phyloP scores from a whole-genome alignment of 148 eudicot genomes.

The Rhododendron henanense region DNA sequence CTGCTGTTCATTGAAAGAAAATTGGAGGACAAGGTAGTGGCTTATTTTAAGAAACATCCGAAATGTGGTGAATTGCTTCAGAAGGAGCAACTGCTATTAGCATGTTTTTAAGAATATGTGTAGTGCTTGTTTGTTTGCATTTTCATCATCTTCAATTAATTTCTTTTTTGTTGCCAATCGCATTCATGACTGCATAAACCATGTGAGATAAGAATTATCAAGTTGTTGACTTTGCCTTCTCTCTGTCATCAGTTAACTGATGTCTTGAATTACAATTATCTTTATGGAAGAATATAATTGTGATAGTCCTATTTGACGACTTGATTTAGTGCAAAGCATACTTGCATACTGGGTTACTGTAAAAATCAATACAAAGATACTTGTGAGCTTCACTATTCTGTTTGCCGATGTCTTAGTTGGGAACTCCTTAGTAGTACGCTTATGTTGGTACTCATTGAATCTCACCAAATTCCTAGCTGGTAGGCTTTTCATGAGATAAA shows the following conservation, averaged over 20 bases:
- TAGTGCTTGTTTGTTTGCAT: background rate
- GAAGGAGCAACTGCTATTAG: background rate
- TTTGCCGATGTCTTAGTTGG: background rate
- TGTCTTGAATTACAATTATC: background rate
- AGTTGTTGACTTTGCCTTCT: background rate
- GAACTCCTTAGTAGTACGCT: background rate
- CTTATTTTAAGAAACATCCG: background rate
- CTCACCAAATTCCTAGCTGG: background rate
- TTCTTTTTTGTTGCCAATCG: background rate
- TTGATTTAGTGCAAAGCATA: background rate
- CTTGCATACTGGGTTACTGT: background rate
- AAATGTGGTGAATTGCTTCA: slow-evolving; percentile 4
- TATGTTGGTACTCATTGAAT: background rate
- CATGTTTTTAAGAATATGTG: slow-evolving; percentile 3
- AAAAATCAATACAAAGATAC: background rate
- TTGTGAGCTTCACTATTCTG: background rate
- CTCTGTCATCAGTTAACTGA: background rate
- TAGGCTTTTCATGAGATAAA: background rate
- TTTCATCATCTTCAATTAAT: background rate
- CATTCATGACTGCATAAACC: background rate
- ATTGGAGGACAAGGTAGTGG: slow-evolving; percentile 74
- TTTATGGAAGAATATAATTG: background rate
- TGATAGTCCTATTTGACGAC: background rate
- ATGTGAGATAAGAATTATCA: background rate
- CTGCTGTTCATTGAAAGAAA: slow-evolving; percentile 81